Base-by-base conservation (phyloP, 495 filamentous ascomycete genomes). In the Trichoderma reesei region DNA sequence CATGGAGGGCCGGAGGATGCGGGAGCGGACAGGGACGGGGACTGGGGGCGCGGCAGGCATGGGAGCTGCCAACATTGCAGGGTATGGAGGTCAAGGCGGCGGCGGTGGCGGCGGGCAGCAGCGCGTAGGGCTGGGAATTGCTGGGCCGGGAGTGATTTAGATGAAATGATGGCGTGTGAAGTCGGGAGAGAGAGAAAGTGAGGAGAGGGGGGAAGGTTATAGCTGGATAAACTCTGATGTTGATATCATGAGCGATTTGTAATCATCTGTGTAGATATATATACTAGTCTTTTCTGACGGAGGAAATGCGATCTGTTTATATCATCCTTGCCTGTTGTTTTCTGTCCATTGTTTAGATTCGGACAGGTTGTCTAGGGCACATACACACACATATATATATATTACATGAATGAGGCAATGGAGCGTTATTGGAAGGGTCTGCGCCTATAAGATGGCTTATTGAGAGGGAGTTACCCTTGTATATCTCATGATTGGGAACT, bases 1-100 rank as follows among this genome's bases (percentile, higher is more conserved):
- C 71, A 96, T 98, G 94, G 94, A 98, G 75, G 94, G 94, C 14
- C 79, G 94, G 41, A 81, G 92, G 63, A 85, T 96, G 78, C 79
- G 94, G 61, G 92, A 94, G 68, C 74, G 88, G 36, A 73, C 71
- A 9, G 75, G 75, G 18, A 75, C 75, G 56, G 71, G 69, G 33
- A 51, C 66, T 10, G 61, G 60, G 26, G 38, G 38, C 18, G 36
- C 59, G 36, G 33, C 60, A 18, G 65, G 54, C 51, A 63, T 56
- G 60, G 39, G 61, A 31, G 60, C 18, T 3, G 20, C n/a, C 9
- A 36, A 37, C n/a, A 46, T 66, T 18, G 36, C 59, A 46, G 61
- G 46, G 33, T 34, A 59, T 18, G 59, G 51, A 44, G 63, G 64
- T 9, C 64, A 64, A 31, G 34, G 36, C 8, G 26, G 51, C 26